A percentile compares a stretch with the other conserved stretches of the same genome.
Evolutionary conservation across 768 basidiomycete genomes (phyloP).

Genomic region (Hypholoma fasciculare): DNA sequence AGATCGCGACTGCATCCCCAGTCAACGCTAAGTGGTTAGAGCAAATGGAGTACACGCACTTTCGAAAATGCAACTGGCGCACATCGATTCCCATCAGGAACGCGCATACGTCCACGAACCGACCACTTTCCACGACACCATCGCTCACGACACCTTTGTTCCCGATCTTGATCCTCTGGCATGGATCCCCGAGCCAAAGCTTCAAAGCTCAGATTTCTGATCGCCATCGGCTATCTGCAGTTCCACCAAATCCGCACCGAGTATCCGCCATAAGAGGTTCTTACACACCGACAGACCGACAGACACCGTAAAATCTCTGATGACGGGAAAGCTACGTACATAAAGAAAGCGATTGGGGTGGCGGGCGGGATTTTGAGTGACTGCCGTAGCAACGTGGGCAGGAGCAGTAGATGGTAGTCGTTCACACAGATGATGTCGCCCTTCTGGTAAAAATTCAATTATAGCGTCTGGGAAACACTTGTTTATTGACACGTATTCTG

Average conservation of each 20-base stretch:
- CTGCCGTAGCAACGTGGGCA: slow-evolving; percentile 83
- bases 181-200: slow-evolving; percentile 87
- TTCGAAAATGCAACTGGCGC: slow-evolving; percentile 60
- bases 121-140: slow-evolving; percentile 37
- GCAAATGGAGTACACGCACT: slow-evolving; percentile 32
- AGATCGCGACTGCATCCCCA: slow-evolving; percentile 55
- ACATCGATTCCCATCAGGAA: slow-evolving; percentile 93
- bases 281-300: slow-evolving; percentile 72
- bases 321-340: slow-evolving; percentile 94
- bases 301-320: slow-evolving; percentile 96
- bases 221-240: slow-evolving; percentile 88
- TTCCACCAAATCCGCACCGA: slow-evolving; percentile 91
- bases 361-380: slow-evolving; percentile 50
- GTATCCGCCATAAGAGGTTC: slow-evolving; percentile 82
- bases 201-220: slow-evolving; percentile 76
- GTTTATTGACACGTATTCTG: slow-evolving; percentile 89
- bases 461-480: slow-evolving; percentile 87
- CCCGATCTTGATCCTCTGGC: slow-evolving; percentile 26
- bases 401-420: slow-evolving; percentile 96
- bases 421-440: slow-evolving; percentile 94
- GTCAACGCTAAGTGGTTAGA: background rate
- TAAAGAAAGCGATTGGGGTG: slow-evolving; percentile 88
- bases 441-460: slow-evolving; percentile 71
- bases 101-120: slow-evolving; percentile 85
- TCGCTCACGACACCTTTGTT: slow-evolving; percentile 21